Conservation (phyloP, 2,329 filamentous ascomycete genomes). For the Penicillium sp. region DNA sequence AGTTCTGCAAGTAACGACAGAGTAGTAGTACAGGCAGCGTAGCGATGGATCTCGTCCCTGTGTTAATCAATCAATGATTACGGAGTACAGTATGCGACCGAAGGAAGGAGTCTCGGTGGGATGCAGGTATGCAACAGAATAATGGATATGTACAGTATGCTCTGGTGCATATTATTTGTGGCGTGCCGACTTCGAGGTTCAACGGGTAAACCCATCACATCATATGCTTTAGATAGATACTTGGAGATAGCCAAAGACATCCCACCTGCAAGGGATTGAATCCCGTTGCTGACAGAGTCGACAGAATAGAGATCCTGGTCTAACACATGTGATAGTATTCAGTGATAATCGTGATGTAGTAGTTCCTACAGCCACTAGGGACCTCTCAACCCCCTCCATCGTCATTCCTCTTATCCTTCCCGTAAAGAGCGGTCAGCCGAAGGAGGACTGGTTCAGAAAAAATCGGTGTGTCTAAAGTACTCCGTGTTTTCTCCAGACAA, state of each 20-base stretch:
- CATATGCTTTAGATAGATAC: background rate
- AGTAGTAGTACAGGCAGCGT: background rate
- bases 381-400: background rate
- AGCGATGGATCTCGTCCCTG: background rate
- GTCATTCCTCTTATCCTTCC: background rate
- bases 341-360: background rate
- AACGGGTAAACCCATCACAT: background rate
- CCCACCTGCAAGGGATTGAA: background rate
- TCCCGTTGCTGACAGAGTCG: background rate
- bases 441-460: background rate
- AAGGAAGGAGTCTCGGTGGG: background rate
- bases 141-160: too few relatives aligned
- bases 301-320: background rate
- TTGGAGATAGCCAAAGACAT: background rate
- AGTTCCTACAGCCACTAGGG: too few relatives aligned
- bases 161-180: background rate
- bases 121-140: background rate
- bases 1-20: background rate
- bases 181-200: background rate
- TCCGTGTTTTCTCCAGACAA: background rate
- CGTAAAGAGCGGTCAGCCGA: background rate
- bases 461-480: conserved; percentile 5
- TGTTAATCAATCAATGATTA: background rate
- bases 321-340: background rate
- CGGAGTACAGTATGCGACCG: background rate